Base-by-base conservation (phyloP, 805 yeast species). In the Kodamaea leandrae region DNA sequence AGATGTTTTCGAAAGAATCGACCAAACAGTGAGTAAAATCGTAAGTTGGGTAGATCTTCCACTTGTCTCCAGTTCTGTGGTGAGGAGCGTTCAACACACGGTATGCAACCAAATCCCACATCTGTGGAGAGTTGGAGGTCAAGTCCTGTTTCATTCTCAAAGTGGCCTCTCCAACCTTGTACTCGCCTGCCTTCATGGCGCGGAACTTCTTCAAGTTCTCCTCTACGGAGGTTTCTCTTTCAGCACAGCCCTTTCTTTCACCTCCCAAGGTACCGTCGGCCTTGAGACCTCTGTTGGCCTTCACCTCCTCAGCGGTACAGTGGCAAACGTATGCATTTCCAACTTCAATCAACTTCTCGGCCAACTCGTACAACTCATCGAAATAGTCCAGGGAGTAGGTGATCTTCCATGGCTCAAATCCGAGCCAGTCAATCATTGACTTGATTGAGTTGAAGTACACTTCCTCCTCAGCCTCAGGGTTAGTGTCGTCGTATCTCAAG, bases 101-200 rank as follows among this genome's bases (percentile, higher is more conserved):
- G 69, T 93, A 93, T 9, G 99, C 99, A 47, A 93, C 93, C 50
- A 93, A 76, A 67, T 93, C 99, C 99, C 99, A 93, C 99, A 93
- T 93, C 70, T 93, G 99, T 13, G 99, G 99, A 49, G 87, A 86
- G 48, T 96, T 96, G 13, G 93, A 85, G 6, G 64, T 60, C 48
- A 93, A 70, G 57, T 93, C 96, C 73, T 88, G 96, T 63, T 91
- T 91, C 98, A 93, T 93, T 69, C 99, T 83, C 60, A 93, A 74
- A 8, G 89, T 88, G 21, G 96, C 98, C 64, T 87, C 86, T 50
- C 98, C 98, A 30, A 89, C 89, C 51, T 77, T 73, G 67, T 84
- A 93, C 48, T 73, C 71, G 32, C 99, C 99, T 57, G 88, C 88
- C 58, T 83, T 80, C 99, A 93, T 93, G 44, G 77, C 82, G 61